Base-by-base conservation (phyloP, 305 asterid genomes). In the Petunia hybrid region DNA sequence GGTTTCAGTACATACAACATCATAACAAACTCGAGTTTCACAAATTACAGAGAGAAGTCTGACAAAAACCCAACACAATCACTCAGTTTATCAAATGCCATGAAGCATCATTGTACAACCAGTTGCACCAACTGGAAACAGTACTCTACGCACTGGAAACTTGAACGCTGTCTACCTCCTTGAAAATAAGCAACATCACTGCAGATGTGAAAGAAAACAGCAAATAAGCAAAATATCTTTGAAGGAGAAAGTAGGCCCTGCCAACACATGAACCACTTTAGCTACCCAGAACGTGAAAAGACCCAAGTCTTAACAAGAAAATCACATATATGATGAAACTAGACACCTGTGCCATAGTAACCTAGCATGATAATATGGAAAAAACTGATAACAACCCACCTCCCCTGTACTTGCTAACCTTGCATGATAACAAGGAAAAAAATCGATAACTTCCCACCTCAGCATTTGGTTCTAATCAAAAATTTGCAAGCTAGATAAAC, bases 111-210 rank as follows among this genome's bases (percentile, higher is more conserved):
- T 78, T 61, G 73, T 62, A 64, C 71, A 64, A 48, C 61, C 76
- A 79, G 82, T 64, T 60, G 0, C 31, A 43, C 39, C 31, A 42
- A 65, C 35, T 2, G 51, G 76, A 36, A 36, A 79, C 43, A 45
- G 46, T 63, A 64, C 63, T 51, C 45, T 38, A 14, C 13, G 46
- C 36, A 73, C 61, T 73, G 78, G 36, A 73, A 73, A 73, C 76
- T 79, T 31, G 76, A 63, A 46, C 1, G 5, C 14, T 46, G 3
- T n/a, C 74, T 60, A 64, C 60, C 60, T 64, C 42, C 41, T 66
- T 48, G 80, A 80, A 41, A 80, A 80, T n/a, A 42, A 71, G 51
- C 74, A 67, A 8, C 12, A 46, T 83, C 83, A 83, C 86, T 83
- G 84, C 76, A 66, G 67, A 76, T 1, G 46, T 41, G 14, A 67